A percentile compares a stretch with the other conserved stretches of the same genome.
phyloP scores from a whole-genome alignment of 352 stramenopile species.

The Nothophytophthora sp. region DNA sequence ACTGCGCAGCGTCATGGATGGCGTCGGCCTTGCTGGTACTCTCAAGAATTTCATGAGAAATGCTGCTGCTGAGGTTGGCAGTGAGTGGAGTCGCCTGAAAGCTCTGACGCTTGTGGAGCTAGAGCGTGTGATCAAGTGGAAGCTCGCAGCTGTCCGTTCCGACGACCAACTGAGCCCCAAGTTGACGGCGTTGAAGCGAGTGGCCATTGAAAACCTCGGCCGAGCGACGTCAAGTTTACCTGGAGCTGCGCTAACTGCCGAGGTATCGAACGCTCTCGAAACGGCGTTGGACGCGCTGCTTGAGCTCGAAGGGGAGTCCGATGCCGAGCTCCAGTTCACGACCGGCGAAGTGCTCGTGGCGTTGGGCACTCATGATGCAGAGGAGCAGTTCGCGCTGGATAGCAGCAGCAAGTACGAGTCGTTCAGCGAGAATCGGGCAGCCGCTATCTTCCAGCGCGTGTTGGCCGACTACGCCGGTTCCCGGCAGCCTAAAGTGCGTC shows the following conservation, averaged over 20 bases:
- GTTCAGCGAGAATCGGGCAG: conserved; percentile 34
- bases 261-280: conserved; percentile 27
- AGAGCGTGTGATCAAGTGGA: conserved; percentile 42
- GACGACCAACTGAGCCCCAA: conserved; percentile 48
- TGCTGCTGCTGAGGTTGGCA: conserved; percentile 2
- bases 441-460: conserved; percentile 41
- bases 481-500: conserved; percentile 42
- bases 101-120: conserved; percentile 25
- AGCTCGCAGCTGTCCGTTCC: conserved; percentile 34
- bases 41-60: conserved; percentile 28
- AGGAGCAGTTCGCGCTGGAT: conserved; percentile 19
- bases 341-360: conserved; percentile 57
- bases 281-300: conserved; percentile 22
- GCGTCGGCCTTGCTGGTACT: conserved; percentile 31
- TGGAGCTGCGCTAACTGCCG: conserved; percentile 1
- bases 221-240: conserved; percentile 32
- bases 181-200: conserved; percentile 32
- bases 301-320: conserved; percentile 23
- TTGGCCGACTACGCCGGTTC: conserved; percentile 38
- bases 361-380: conserved; percentile 37
- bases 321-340: conserved; percentile 51
- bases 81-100: conserved; percentile 40
- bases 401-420: conserved; percentile 10
- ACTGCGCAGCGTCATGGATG: conserved; percentile 45
- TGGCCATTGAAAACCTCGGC: conserved; percentile 45